These are phyloP conservation scores for Entonaema liquescens DNA, from an alignment of 495 filamentous ascomycete species.

Conservation along the genomic window DNA sequence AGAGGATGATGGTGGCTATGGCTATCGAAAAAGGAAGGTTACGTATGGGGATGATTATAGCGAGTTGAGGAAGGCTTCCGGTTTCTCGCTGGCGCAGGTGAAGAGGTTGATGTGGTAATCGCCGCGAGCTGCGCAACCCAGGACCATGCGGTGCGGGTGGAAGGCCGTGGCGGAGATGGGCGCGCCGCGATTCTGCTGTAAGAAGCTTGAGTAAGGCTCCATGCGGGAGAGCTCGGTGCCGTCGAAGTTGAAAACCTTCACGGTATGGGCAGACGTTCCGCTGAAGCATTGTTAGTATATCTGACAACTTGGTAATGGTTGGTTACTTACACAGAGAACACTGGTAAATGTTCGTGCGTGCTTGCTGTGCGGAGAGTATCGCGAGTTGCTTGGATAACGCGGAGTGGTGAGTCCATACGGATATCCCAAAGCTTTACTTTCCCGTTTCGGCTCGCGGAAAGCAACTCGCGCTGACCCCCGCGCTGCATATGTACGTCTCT, in stretches of 20 bases:
- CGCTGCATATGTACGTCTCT: slow-evolving; percentile 96
- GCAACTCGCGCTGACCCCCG: slow-evolving; percentile 87
- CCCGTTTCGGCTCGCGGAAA: slow-evolving; percentile 86
- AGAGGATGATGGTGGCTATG: slow-evolving; percentile 6
- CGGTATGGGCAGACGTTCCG: slow-evolving; percentile 84
- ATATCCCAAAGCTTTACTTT: slow-evolving; percentile 98
- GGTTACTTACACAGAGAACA: slow-evolving; percentile 87
- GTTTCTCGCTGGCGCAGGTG: slow-evolving; percentile 60
- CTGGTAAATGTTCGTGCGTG: slow-evolving; percentile 95
- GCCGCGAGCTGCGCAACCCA: slow-evolving; percentile 80
- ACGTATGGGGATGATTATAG: slow-evolving; percentile 7
- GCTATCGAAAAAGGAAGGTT: not conserved
- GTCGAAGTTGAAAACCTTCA: slow-evolving; percentile 91
- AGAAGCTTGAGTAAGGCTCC: slow-evolving; percentile 88
- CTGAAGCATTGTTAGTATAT: slow-evolving; percentile 57
- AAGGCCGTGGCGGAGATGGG: slow-evolving; percentile 91
- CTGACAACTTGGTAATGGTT: slow-evolving; percentile 2
- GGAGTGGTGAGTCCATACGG: slow-evolving; percentile 77
- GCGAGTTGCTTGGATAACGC: slow-evolving; percentile 76
- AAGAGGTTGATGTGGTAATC: slow-evolving; percentile 80
- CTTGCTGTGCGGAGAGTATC: slow-evolving; percentile 84
- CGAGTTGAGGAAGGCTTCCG: slow-evolving; percentile 40
- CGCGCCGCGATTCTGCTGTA: slow-evolving; percentile 76
- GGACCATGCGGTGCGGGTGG: slow-evolving; percentile 92
- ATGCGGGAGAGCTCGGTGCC: slow-evolving; percentile 77